Evolutionary conservation across 129 eudicot species (phyloP).

Genomic region (Pittosporum tobira): DNA sequence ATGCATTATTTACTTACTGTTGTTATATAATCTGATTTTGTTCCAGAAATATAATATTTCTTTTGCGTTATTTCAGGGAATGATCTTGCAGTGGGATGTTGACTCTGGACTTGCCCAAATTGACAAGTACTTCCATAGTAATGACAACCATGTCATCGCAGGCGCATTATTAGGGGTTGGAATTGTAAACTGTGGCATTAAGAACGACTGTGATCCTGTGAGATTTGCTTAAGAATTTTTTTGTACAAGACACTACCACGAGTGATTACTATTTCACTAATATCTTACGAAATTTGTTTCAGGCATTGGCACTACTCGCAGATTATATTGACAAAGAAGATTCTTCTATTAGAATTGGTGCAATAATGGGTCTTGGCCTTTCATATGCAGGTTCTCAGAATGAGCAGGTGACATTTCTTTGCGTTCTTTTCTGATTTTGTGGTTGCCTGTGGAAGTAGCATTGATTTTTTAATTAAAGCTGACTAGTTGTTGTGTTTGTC

Average conservation of each 20-base stretch:
- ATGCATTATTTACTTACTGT: background rate
- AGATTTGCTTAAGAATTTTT: slow-evolving; percentile 11
- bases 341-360: slow-evolving; percentile 78
- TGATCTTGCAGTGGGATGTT: slow-evolving; percentile 96
- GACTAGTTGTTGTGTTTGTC: slow-evolving; percentile 10
- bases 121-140: slow-evolving; percentile 93
- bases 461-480: background rate
- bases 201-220: slow-evolving; percentile 96
- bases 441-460: background rate
- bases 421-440: background rate
- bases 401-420: slow-evolving; percentile 47
- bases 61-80: slow-evolving; percentile 41
- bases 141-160: slow-evolving; percentile 73
- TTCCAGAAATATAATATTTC: background rate
- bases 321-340: slow-evolving; percentile 88
- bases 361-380: slow-evolving; percentile 92
- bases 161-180: slow-evolving; percentile 98
- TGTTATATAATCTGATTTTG: background rate
- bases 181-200: slow-evolving; percentile 77
- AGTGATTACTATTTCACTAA: background rate
- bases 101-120: slow-evolving; percentile 95
- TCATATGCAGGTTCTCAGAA: slow-evolving; percentile 90
- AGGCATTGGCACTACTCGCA: slow-evolving; percentile 94
- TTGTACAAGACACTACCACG: background rate
- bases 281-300: slow-evolving; percentile 6